Evolutionary conservation across 1,284 basidiomycete genomes (phyloP).

Genomic region (Fomitopsis palustris): DNA sequence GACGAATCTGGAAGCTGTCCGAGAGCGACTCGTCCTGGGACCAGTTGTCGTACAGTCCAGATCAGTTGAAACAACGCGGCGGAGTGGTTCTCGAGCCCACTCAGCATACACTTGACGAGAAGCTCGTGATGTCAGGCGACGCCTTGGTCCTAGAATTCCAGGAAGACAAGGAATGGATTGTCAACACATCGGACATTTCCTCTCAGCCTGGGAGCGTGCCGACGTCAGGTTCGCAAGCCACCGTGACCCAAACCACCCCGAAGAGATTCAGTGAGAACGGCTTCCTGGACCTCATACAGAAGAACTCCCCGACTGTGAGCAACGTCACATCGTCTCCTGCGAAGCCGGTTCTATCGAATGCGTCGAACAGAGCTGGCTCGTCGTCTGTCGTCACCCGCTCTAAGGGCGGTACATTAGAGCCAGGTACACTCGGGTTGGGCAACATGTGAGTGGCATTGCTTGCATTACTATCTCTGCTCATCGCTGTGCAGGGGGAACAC

Average conservation of each 20-base stretch:
- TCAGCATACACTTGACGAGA: constrained; percentile 54
- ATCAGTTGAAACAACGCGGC: constrained; percentile 36
- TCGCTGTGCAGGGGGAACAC: constrained; percentile 77
- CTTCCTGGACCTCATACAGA: constrained; percentile 53
- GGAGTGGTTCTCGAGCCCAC: constrained; percentile 35
- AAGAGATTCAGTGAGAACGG: constrained; percentile 49
- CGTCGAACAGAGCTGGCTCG: background rate
- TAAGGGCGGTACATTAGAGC: constrained; percentile 39
- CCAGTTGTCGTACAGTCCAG: constrained; percentile 21
- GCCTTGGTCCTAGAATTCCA: constrained; percentile 66
- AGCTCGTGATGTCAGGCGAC: constrained; percentile 53
- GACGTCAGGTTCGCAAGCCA: constrained; percentile 12
- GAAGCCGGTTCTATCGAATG: constrained; percentile 11
- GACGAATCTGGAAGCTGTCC: constrained; percentile 59
- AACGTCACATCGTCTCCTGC: constrained; percentile 26
- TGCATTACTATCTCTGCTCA: constrained; percentile 24
- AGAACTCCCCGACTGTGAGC: constrained; percentile 20
- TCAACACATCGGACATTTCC: constrained; percentile 28
- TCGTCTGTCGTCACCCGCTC: constrained; percentile 17
- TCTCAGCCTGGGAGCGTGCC: constrained; percentile 5
- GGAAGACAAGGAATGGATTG: constrained; percentile 48
- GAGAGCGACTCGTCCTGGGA: constrained; percentile 19
- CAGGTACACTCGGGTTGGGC: constrained; percentile 81
- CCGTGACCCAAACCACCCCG: constrained; percentile 8
- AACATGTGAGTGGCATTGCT: constrained; percentile 64